Percentiles rank a stretch among this genome's conserved stretches.
phyloP scores from a whole-genome alignment of 192 early-diverging fungal genomes.

The Backusella tarrabulga region DNA sequence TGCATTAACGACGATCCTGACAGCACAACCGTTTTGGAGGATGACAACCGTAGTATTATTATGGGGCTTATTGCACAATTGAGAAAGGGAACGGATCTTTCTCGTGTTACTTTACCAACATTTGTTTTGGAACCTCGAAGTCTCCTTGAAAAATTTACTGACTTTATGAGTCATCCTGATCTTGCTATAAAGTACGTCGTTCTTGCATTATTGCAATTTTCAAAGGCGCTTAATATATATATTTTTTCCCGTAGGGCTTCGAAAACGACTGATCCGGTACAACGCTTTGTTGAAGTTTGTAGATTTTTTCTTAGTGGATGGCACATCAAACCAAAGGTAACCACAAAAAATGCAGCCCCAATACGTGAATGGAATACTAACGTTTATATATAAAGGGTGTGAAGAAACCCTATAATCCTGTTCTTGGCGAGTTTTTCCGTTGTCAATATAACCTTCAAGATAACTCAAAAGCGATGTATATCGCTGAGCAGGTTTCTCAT shows the following conservation, averaged over 20 bases:
- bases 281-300: conserved; percentile 80
- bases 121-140: conserved; percentile 94
- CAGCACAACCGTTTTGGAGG: conserved; percentile 76
- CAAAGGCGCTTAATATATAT: not conserved
- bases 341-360: not conserved
- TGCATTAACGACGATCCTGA: conserved; percentile 41
- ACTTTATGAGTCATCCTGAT: conserved; percentile 94
- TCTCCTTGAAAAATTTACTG: conserved; percentile 92
- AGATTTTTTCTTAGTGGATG: conserved; percentile 88
- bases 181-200: conserved; percentile 64
- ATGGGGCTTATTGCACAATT: conserved; percentile 87
- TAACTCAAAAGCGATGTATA: conserved; percentile 65
- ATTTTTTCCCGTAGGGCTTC: conserved; percentile 54
- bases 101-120: conserved; percentile 89
- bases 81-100: conserved; percentile 86
- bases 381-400: conserved; percentile 57
- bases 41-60: conserved; percentile 78
- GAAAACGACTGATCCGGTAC: conserved; percentile 63
- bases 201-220: not conserved
- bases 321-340: conserved; percentile 89
- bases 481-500: conserved; percentile 91
- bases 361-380: not conserved
- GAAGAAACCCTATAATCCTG: conserved; percentile 92
- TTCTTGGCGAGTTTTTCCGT: conserved; percentile 88
- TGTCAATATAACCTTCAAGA: conserved; percentile 71